phyloP scores from a whole-genome alignment of 805 yeast species.

The Zygosaccharomyces siamensis region DNA sequence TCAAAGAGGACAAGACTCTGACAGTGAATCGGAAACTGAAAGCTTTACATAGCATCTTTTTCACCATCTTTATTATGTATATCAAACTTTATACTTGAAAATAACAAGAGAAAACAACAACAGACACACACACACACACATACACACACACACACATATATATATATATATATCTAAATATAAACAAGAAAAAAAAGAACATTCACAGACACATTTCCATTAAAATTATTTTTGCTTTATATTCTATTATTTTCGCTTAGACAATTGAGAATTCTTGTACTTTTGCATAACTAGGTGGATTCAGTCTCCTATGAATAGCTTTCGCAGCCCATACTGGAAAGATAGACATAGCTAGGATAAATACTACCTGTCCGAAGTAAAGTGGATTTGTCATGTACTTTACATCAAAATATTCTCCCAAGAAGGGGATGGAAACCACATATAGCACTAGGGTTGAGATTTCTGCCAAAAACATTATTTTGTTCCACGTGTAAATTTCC shows the following conservation, averaged over 20 bases:
- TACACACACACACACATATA: background rate
- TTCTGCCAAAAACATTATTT: constrained; percentile 67
- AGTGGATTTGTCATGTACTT: constrained; percentile 50
- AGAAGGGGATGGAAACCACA: constrained; percentile 73
- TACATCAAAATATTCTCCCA: constrained; percentile 82
- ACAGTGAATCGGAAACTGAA: constrained; percentile 22
- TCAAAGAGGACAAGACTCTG: constrained; percentile 22
- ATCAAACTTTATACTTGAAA: background rate
- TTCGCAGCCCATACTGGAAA: constrained; percentile 88
- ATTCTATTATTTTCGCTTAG: background rate
- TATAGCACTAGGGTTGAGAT: constrained; percentile 63
- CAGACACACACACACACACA: too few relatives aligned
- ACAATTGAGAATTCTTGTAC: constrained; percentile 60
- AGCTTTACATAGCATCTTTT: constrained; percentile 8
- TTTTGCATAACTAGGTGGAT: constrained; percentile 96
- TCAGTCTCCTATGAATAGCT: constrained; percentile 63
- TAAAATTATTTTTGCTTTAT: background rate
- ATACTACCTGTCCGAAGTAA: constrained; percentile 64
- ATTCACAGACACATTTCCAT: background rate
- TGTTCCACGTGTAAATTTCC: constrained; percentile 89
- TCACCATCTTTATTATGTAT: constrained; percentile 4
- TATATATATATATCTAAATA: background rate
- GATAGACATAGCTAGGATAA: constrained; percentile 64
- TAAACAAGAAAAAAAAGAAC: background rate
- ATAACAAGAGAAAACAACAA: background rate